These are phyloP conservation scores for Syncephalastrum contaminatum DNA, from an alignment of 371 early-diverging fungal genomes.

Conservation along the genomic window DNA sequence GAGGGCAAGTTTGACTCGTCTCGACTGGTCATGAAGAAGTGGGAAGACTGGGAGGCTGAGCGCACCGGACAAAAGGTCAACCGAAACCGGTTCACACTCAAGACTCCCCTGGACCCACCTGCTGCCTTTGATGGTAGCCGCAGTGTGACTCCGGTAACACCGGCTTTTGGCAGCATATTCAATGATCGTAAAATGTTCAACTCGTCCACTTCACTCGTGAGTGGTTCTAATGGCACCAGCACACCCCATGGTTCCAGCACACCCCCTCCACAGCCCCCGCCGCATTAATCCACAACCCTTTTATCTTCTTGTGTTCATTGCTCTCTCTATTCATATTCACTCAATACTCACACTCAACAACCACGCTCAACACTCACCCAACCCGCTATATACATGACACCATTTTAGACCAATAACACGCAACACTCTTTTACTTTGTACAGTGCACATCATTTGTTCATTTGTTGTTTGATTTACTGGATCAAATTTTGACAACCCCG, in stretches of 20 bases:
- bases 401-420: too few relatives aligned
- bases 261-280: constrained; percentile 3
- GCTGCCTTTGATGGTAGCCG: constrained; percentile 31
- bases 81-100: constrained; percentile 32
- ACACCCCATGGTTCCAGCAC: constrained; percentile 10
- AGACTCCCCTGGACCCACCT: constrained; percentile 28
- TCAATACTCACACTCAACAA: too few relatives aligned
- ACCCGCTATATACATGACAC: too few relatives aligned
- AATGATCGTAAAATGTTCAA: constrained; percentile 52
- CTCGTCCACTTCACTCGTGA: constrained; percentile 24
- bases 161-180: constrained; percentile 42
- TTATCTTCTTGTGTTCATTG: too few relatives aligned
- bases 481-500: constrained; percentile 4
- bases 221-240: background rate
- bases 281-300: too few relatives aligned
- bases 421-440: too few relatives aligned
- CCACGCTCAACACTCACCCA: too few relatives aligned
- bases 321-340: too few relatives aligned
- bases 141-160: constrained; percentile 18
- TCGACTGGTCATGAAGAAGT: constrained; percentile 61
- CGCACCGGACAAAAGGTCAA: constrained; percentile 42
- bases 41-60: constrained; percentile 76
- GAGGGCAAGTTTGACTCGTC: constrained; percentile 71
- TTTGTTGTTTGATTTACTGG: background rate
- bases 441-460: too few relatives aligned